phyloP scores from a whole-genome alignment of 306 rosid genomes.

The Lathyrus oleraceus region DNA sequence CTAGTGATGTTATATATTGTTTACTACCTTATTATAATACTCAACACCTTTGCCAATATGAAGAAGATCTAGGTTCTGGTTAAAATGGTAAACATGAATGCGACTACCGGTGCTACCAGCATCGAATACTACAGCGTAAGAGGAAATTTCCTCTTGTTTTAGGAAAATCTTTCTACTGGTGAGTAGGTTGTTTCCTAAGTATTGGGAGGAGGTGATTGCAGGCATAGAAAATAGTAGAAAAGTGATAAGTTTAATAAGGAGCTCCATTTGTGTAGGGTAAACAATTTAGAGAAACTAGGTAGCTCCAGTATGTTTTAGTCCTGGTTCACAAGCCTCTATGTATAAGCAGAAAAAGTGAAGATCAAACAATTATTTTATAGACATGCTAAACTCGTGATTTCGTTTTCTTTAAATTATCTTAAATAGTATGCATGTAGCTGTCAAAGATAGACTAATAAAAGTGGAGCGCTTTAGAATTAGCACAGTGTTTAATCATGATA shows the following conservation, averaged over 20 bases:
- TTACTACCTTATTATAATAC: constrained; percentile 39
- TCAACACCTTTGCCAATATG: constrained; percentile 62
- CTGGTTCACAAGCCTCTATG: background rate
- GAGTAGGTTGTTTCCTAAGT: constrained; percentile 30
- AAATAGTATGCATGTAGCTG: background rate
- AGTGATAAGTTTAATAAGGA: constrained; percentile 14
- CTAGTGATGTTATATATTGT: background rate
- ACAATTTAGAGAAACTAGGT: background rate
- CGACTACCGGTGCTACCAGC: constrained; percentile 91
- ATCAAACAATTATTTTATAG: background rate
- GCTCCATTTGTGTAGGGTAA: background rate
- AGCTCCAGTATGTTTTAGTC: background rate
- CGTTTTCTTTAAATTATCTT: background rate
- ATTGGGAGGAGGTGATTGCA: constrained; percentile 25
- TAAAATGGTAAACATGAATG: constrained; percentile 70
- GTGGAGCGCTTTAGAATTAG: no score
- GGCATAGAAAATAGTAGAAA: constrained; percentile 54
- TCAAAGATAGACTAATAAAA: background rate
- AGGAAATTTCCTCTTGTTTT: constrained; percentile 20
- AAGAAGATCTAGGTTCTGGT: constrained; percentile 59
- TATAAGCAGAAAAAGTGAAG: background rate
- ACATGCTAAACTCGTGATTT: background rate
- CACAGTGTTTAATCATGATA: no score
- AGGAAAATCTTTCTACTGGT: constrained; percentile 47
- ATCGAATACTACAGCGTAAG: constrained; percentile 73